Base-by-base conservation (phyloP, 2,329 filamentous ascomycete species). In the Helotiales sp. region DNA sequence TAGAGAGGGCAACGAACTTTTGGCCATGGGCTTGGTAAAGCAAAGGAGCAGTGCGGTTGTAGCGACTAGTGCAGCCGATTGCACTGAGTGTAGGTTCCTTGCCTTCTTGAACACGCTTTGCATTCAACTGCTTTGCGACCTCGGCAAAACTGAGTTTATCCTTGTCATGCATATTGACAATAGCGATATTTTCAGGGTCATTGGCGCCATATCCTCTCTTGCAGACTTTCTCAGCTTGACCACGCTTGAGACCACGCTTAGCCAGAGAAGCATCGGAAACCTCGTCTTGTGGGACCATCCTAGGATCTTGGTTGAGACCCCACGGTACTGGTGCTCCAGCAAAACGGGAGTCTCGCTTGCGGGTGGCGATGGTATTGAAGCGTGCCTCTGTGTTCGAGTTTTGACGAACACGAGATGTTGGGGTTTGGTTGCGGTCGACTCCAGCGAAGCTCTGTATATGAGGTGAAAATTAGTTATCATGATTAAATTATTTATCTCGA, bases 11-110 rank as follows among this genome's bases (percentile, higher is more conserved):
- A 25, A 69, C 54, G 31, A 67, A 72, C 13, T 60, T 52, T 10
- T 57, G 54, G n/a, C 68, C 67, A 13, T 64, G 40, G 2, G 65
- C 50, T 9, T 59, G 60, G 19, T 67, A 71, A 9, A 71, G 55
- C n/a, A 70, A 51, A 7, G 70, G 70, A 3, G 68, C 69, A 19
- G 63, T 71, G 4, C 70, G 68, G 25, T 67, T 70, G 46, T 71
- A 71, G 36, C 70, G 58, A 19, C 59, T 62, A 13, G 65, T 66
- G 13, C 66, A 62, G 13, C 62, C 63, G 29, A 60, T 67, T 5
- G 58, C 49, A 19, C 62, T 65, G 2, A 71, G 63, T 19, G 33
- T 60, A 3, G 65, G 66, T 2, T 49, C 22, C 5, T 33, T 54
- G 4, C 69, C 70, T 1, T 34, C 25, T 0, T 25, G 22, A 15